Evolutionary conservation across 1,284 basidiomycete species (phyloP).

Genomic region (Paramarasmius palmivorus): DNA sequence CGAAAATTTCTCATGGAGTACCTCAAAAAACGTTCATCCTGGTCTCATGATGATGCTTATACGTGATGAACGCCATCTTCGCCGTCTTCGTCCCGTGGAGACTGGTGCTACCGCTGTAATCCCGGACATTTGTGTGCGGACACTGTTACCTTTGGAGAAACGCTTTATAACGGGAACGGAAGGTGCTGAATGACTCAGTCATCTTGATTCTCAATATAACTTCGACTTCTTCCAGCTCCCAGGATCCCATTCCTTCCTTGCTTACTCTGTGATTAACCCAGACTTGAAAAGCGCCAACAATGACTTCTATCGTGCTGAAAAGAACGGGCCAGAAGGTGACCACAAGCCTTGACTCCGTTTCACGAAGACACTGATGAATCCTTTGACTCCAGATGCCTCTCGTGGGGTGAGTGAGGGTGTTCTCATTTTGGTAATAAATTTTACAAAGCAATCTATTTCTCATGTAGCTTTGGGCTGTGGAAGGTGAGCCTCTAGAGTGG

Average conservation of each 20-base stretch:
- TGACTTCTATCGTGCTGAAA: constrained; percentile 56
- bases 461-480: constrained; percentile 66
- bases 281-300: constrained; percentile 20
- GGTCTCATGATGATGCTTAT: constrained; percentile 1
- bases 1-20: neutral
- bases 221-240: neutral
- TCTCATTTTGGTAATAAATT: neutral
- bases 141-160: no score
- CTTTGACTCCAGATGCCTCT: constrained; percentile 51
- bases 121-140: neutral
- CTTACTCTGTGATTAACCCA: neutral
- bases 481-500: constrained; percentile 41
- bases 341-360: neutral
- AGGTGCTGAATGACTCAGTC: no score
- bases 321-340: constrained; percentile 61
- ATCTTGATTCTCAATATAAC: neutral
- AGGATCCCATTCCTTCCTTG: constrained; percentile 7
- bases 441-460: constrained; percentile 3
- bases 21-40: neutral
- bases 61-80: no score
- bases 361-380: constrained; percentile 6
- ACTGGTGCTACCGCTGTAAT: neutral
- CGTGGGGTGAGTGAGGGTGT: constrained; percentile 46
- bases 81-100: no score
- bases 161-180: no score